phyloP scores from a whole-genome alignment of 1,284 basidiomycete species.

The Cystobasidiaceae sp. region DNA sequence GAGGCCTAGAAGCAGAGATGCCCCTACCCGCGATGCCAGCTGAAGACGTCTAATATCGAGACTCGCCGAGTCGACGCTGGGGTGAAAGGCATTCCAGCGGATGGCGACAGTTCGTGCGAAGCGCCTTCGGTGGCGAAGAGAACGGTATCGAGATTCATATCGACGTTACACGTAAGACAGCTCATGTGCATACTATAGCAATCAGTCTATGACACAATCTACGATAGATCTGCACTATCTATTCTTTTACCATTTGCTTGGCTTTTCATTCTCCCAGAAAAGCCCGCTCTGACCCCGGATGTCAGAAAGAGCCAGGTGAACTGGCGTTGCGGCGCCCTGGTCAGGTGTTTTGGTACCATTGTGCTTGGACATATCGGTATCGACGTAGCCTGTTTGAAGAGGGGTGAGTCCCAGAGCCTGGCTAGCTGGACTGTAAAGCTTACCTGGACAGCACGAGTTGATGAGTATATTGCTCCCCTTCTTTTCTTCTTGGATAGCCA shows the following conservation, averaged over 20 bases:
- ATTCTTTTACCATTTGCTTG: slow-evolving; percentile 1
- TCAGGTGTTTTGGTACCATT: slow-evolving; percentile 42
- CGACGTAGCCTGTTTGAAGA: slow-evolving; percentile 36
- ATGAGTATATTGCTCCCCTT: slow-evolving; percentile 36
- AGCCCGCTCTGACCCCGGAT: slow-evolving; percentile 34
- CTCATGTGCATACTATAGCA: too few species aligned
- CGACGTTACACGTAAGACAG: too few species aligned
- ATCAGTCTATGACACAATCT: too few species aligned
- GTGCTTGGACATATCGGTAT: slow-evolving; percentile 43
- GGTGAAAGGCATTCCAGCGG: too few species aligned
- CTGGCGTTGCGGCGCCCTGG: slow-evolving; percentile 44
- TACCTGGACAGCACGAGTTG: slow-evolving; percentile 43
- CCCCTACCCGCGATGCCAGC: too few species aligned
- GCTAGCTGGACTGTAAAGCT: background rate
- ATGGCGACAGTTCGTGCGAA: too few species aligned
- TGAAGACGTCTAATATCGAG: too few species aligned
- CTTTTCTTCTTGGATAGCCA: slow-evolving; percentile 37
- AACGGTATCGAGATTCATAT: too few species aligned
- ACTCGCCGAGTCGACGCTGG: too few species aligned
- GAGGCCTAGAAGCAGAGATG: too few species aligned
- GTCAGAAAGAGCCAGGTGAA: slow-evolving; percentile 40
- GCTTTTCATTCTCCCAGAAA: slow-evolving; percentile 34
- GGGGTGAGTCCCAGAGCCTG: background rate
- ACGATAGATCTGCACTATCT: background rate
- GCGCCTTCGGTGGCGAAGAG: too few species aligned